phyloP scores from a whole-genome alignment of 1,284 basidiomycete species.

The Ustilago shanxiensis region DNA sequence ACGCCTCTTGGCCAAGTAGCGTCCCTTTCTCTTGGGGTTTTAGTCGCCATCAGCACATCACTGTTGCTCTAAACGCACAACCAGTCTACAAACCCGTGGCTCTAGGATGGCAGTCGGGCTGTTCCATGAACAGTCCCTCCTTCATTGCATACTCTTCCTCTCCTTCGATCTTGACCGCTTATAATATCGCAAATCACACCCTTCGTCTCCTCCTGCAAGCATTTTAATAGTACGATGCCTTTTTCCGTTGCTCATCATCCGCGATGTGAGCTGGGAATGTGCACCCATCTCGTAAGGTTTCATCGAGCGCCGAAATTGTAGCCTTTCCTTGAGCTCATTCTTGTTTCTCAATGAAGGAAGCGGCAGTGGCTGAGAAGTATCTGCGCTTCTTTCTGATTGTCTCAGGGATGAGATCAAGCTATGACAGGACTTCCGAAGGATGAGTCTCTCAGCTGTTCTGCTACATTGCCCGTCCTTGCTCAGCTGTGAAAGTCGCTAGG shows the following conservation, averaged over 20 bases:
- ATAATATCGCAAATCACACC: not conserved
- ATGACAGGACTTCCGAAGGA: not conserved
- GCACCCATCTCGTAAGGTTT: not conserved
- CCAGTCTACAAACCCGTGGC: too few relatives aligned
- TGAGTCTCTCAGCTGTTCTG: not conserved
- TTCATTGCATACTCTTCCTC: not conserved
- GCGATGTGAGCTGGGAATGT: not conserved
- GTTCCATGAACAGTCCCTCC: not conserved
- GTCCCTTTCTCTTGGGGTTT: not conserved
- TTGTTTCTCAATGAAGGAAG: not conserved
- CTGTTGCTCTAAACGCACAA: not conserved
- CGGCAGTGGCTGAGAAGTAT: too few relatives aligned
- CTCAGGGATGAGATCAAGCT: not conserved
- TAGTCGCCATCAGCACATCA: not conserved
- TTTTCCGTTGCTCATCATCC: not conserved
- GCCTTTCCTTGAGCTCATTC: not conserved
- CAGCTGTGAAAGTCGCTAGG: not conserved
- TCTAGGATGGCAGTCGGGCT: not conserved
- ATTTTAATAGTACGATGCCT: too few relatives aligned
- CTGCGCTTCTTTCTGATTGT: too few relatives aligned
- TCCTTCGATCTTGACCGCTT: not conserved
- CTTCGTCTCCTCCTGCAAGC: not conserved
- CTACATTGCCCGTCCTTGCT: not conserved
- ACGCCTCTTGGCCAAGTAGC: not conserved
- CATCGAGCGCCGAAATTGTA: not conserved